Evolutionary conservation across 805 yeast genomes (phyloP), one percentile per base, ranked within the genome.

Genomic region (Wickerhamiella australiensis): DNA sequence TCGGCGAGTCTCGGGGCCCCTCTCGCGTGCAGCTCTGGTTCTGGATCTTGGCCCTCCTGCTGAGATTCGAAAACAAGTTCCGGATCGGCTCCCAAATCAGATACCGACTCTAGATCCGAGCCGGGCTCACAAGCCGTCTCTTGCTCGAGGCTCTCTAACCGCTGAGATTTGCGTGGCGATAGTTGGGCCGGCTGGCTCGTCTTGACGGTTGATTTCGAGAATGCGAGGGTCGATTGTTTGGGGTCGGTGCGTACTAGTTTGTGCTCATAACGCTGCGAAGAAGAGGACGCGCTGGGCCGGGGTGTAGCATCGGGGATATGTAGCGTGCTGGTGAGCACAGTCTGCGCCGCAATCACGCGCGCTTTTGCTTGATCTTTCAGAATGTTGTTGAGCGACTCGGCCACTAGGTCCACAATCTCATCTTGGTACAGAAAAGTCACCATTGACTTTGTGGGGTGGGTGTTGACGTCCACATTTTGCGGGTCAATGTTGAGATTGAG

Each of bases 381-480:
- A 2, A 67, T 61, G 3, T 63, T 67, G 50, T 78, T 80, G 1
- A 87, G 60, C 4, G 63, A 57, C 0, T 64, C 62, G 27, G 80
- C 70, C 1, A 88, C 70, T 31, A 60, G 57, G 36, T 80, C 86
- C 9, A 85, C 74, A 18, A 92, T 86, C 60, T 88, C 96, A 42
- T 82, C 92, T 58, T 92, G 96, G 61, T 78, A 65, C 31, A 92
- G 66, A 61, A 92, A 87, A 40, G 94, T 64, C 2, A 92, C 96
- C 58, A 90, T 96, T 52, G 90, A 73, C 57, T 92, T 92, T 0
- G 97, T 90, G 0, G 98, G 98, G 61, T 92, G 98, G 12, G 92
- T 80, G 61, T 92, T 92, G 13, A 92, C 97, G 62, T 92, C 98
- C 6, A 92, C 72, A 53, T 80, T 79, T 29, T 65, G 66, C 0